Evolutionary conservation across 805 yeast genomes (phyloP).

Genomic region (Yarrowia yakushimensis): DNA sequence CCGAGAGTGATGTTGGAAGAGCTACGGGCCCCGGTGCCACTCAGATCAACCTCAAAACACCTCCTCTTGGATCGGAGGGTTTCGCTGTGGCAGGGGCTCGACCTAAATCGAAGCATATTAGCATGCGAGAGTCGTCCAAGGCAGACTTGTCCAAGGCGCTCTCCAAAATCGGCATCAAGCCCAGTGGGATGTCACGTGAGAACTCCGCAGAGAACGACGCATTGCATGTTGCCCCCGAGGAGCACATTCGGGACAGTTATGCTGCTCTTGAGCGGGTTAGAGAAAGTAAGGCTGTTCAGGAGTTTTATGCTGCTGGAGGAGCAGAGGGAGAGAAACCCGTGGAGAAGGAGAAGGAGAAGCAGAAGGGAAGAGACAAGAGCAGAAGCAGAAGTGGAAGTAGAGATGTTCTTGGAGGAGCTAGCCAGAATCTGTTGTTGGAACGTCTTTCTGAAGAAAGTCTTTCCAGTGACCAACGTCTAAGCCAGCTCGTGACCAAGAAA

Average conservation of each 20-base stretch:
- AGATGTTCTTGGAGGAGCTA: not conserved
- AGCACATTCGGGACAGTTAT: slow-evolving; percentile 19
- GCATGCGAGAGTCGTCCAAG: slow-evolving; percentile 12
- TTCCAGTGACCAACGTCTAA: not conserved
- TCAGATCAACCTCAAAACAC: not conserved
- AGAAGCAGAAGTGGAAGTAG: not conserved
- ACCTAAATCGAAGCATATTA: slow-evolving; percentile 4
- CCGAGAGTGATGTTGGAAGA: slow-evolving; percentile 7
- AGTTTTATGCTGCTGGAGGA: slow-evolving; percentile 1
- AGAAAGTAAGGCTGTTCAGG: not conserved
- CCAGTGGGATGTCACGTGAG: not conserved
- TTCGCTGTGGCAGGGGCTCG: not conserved
- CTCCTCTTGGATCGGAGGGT: slow-evolving; percentile 1
- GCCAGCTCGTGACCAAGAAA: not conserved
- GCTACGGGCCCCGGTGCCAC: not conserved
- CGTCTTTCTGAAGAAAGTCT: not conserved
- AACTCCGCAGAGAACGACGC: not conserved
- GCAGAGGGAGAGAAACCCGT: not conserved
- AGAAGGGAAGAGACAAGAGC: not conserved
- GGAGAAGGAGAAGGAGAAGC: not conserved
- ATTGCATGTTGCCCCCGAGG: slow-evolving; percentile 2
- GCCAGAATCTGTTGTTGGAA: not conserved
- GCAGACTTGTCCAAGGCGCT: slow-evolving; percentile 13
- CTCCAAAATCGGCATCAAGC: slow-evolving; percentile 22
- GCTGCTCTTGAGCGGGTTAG: slow-evolving; percentile 14